Base-by-base conservation (phyloP, 225 moss, liverwort and hornwort genomes). In the Bryoerythrophyllum caledonicum region DNA sequence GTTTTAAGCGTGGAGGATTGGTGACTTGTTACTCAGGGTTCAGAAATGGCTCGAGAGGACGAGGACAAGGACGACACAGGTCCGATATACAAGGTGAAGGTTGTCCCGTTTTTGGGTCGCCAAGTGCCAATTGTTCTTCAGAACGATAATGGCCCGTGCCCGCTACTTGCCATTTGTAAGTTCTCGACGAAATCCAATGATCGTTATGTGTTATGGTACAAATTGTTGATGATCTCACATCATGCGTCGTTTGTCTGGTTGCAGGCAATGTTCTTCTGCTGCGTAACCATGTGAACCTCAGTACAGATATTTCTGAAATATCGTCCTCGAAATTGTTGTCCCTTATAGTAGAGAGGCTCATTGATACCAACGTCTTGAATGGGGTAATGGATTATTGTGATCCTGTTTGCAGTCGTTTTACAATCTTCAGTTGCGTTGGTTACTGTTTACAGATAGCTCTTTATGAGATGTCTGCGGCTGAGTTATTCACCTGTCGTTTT, bases 61-160 rank as follows among this genome's bases (percentile, higher is more conserved):
- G 95, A 99, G 81, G 93, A 92, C 51, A 86, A 91, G 80, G 93
- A 99, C 66, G 99, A 84, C 58, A 68, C 63, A 63, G 89, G 85
- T 69, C 82, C 86, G 67, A 88, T 91, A 56, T 95, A 99, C 56
- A 99, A 93, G 66, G 90, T 90, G 71, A 99, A 99, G 76, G 82
- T 92, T 58, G 92, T 99, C 76, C 91, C 92, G 48, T 93, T 91
- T 78, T 46, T 93, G 59, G 87, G 86, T 77, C 94, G 99, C 69
- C 85, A 89, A 46, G 95, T 99, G 76, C 99, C 99, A 57, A 93
- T 99, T 84, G 91, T 99, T 71, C 89, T 99, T 28, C 99, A 99
- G 82, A 95, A 95, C 76, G 99, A 95, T 72, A 99, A 99, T 80
- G 99, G 99, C 49, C 99, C 99, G 57, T 99, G 99, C 82, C 99